phyloP scores from a whole-genome alignment of 805 yeast species.

The Candida patagonica region DNA sequence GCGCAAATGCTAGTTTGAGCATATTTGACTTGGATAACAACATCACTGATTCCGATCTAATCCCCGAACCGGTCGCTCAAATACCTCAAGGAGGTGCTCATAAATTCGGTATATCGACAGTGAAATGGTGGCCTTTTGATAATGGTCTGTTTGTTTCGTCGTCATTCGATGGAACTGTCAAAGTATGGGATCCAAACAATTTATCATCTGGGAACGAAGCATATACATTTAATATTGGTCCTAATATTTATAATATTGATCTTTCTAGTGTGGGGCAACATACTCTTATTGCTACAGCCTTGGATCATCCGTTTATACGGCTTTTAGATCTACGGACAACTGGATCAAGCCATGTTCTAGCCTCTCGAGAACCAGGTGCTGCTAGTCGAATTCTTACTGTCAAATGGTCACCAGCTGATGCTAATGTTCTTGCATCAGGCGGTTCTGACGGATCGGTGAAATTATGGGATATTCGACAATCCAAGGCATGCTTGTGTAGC shows the following conservation, averaged over 20 bases:
- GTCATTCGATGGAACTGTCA: conserved; percentile 69
- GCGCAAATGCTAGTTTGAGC: conserved; percentile 59
- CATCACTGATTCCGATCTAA: conserved; percentile 5
- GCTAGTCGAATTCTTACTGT: conserved; percentile 47
- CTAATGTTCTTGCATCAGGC: conserved; percentile 63
- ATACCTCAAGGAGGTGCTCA: conserved; percentile 35
- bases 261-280: conserved; percentile 38
- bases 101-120: conserved; percentile 59
- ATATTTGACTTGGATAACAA: conserved; percentile 49
- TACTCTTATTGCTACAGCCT: conserved; percentile 59
- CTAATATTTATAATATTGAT: conserved; percentile 60
- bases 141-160: conserved; percentile 77
- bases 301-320: conserved; percentile 60
- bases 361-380: conserved; percentile 36
- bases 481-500: conserved; percentile 52
- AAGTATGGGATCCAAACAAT: conserved; percentile 70
- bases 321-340: conserved; percentile 66
- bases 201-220: conserved; percentile 42
- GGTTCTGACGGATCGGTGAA: conserved; percentile 73
- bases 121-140: conserved; percentile 86
- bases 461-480: conserved; percentile 77
- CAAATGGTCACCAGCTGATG: conserved; percentile 65
- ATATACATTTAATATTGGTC: conserved; percentile 52
- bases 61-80: not conserved
- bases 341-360: conserved; percentile 61